These are phyloP conservation scores for Globisporangium radiosum DNA, from an alignment of 352 stramenopile genomes.

Conservation along the genomic window DNA sequence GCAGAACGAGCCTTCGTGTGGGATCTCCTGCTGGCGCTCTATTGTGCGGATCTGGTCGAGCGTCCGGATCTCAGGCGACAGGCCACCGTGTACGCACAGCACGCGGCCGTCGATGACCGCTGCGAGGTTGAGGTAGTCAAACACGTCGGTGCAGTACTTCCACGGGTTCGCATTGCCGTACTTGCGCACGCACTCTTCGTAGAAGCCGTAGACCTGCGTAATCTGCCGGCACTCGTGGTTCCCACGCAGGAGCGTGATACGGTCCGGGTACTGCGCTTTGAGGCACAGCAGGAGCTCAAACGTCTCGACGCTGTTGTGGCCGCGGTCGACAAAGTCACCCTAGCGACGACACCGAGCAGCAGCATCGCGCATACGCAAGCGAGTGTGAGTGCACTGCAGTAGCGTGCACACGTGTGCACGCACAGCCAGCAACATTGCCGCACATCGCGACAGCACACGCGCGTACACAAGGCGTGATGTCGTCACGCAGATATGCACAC, in stretches of 20 bases:
- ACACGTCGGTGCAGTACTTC: constrained; percentile 96
- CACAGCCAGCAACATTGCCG: not conserved
- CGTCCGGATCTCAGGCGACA: constrained; percentile 92
- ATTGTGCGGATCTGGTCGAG: constrained; percentile 95
- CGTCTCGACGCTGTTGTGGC: constrained; percentile 88
- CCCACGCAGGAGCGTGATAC: constrained; percentile 82
- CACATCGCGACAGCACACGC: not conserved
- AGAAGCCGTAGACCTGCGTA: constrained; percentile 97
- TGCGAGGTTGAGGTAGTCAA: constrained; percentile 94
- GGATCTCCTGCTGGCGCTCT: constrained; percentile 95
- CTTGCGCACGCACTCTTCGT: constrained; percentile 96
- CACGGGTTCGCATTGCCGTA: constrained; percentile 95
- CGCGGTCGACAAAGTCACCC: constrained; percentile 88
- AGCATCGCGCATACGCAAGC: not conserved
- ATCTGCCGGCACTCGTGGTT: constrained; percentile 94
- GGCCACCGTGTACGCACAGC: constrained; percentile 93
- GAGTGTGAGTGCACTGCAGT: not conserved
- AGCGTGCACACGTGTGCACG: not conserved
- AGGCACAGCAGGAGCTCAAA: constrained; percentile 86
- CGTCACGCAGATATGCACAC: not conserved
- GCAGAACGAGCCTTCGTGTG: constrained; percentile 94
- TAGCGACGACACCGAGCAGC: constrained; percentile 17
- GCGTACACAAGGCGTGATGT: not conserved
- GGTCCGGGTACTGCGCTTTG: constrained; percentile 82
- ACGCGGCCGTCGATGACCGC: constrained; percentile 91